Base-by-base conservation (phyloP, 305 asterid species). In the Rubia peregrina region DNA sequence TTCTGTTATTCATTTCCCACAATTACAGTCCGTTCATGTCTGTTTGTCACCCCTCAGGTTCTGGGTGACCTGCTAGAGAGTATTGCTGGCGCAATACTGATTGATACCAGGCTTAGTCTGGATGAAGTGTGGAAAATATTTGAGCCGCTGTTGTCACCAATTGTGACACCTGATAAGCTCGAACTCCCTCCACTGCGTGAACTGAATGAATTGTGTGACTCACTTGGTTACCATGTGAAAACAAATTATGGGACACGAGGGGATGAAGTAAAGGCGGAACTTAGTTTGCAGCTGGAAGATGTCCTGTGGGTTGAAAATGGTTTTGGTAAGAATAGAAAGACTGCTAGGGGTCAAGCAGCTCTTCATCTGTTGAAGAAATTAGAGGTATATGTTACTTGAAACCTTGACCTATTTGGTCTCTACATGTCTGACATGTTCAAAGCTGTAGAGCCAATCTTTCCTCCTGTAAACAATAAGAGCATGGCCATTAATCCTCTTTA, bases 61-160 rank as follows among this genome's bases (percentile, higher is more conserved):
- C 95, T 95, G 19, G 99, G 98, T 36, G 97, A 95, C 84, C 77
- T 95, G 90, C 90, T 95, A 69, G 99, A 95, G 68, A 90, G 99
- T 88, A 87, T 92, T 57, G 92, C 92, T 3, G 98, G 97, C 26
- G 99, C 97, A 6, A 73, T 92, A 73, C 95, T 95, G 40, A 82
- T 95, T 36, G 99, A 95, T 74, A 83, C 98, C 36, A 87, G 85
- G 19, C 91, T 95, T 21, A 71, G 85, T 69, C 74, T 90, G 75
- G 89, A 82, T 49, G 80, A 81, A 84, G 98, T 92, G 70, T 92
- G 99, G 98, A 85, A 77, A 80, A 83, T 90, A 71, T 79, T 90
- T 68, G 75, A 92, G 73, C 96, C 95, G 3, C 69, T 95, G 8
- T 76, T 95, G 42, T 87, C 97, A 56, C 98, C 99, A n/a, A 88